A percentile compares a stretch with the other conserved stretches of the same genome.
Evolutionary conservation across 352 stramenopile species (phyloP).

Genomic region (Globisporangium sylvaticum): DNA sequence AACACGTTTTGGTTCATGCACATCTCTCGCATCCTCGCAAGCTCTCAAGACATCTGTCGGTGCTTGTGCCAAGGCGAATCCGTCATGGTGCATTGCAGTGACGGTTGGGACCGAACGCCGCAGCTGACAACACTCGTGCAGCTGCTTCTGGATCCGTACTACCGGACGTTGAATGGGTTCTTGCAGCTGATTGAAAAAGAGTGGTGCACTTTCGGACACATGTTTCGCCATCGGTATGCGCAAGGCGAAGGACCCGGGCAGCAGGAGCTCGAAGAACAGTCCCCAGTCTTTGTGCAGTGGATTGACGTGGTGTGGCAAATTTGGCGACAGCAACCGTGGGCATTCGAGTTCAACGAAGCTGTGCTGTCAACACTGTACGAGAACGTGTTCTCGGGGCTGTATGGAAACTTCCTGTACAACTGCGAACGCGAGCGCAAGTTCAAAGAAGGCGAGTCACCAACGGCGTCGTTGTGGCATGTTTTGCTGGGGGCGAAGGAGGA

Average conservation of each 20-base stretch:
- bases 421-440: slow-evolving; percentile 84
- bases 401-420: slow-evolving; percentile 98
- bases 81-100: slow-evolving; percentile 98
- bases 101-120: slow-evolving; percentile 98
- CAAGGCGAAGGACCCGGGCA: slow-evolving; percentile 93
- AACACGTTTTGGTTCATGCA: slow-evolving; percentile 97
- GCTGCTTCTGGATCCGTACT: slow-evolving; percentile 97
- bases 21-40: slow-evolving; percentile 93
- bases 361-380: slow-evolving; percentile 93
- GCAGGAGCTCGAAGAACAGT: slow-evolving; percentile 95
- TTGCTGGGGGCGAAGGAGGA: slow-evolving; percentile 59
- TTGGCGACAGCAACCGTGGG: slow-evolving; percentile 93
- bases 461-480: slow-evolving; percentile 67
- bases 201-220: slow-evolving; percentile 98
- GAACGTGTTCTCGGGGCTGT: slow-evolving; percentile 95
- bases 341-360: slow-evolving; percentile 97
- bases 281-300: slow-evolving; percentile 99
- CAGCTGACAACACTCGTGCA: slow-evolving; percentile 95
- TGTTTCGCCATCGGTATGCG: slow-evolving; percentile 95
- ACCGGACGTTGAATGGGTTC: slow-evolving; percentile 95
- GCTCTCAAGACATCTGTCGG: slow-evolving; percentile 92
- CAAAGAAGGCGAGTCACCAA: slow-evolving; percentile 55
- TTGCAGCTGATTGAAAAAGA: slow-evolving; percentile 98
- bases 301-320: slow-evolving; percentile 98
- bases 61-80: slow-evolving; percentile 92